phyloP scores from a whole-genome alignment of 768 basidiomycete species.

The Cystobasidium onofrii region DNA sequence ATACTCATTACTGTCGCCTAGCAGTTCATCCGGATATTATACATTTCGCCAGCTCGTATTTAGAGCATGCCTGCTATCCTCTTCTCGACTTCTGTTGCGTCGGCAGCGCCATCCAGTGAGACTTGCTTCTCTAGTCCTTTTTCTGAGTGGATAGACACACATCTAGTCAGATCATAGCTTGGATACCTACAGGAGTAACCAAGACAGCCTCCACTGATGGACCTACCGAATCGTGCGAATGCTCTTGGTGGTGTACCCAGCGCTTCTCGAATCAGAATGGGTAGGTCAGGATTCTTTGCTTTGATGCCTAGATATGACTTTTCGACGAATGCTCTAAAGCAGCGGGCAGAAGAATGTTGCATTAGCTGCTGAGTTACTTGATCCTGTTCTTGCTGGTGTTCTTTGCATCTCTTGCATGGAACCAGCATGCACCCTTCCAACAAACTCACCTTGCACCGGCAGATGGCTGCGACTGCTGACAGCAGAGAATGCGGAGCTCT shows the following conservation, averaged over 20 bases:
- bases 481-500: conserved; percentile 41
- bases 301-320: conserved; percentile 39
- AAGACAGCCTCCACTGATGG: too few relatives aligned
- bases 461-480: conserved; percentile 37
- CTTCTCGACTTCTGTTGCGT: conserved; percentile 40
- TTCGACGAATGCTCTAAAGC: conserved; percentile 40
- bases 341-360: not conserved
- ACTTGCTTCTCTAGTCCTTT: conserved; percentile 41
- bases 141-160: conserved; percentile 33
- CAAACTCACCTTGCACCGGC: conserved; percentile 39
- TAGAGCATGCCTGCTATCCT: conserved; percentile 37
- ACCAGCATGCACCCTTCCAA: not conserved
- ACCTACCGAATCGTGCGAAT: conserved; percentile 41
- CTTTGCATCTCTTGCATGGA: not conserved
- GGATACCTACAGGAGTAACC: not conserved
- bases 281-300: conserved; percentile 41
- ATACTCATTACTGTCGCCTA: not conserved
- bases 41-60: not conserved
- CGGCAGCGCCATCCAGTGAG: conserved; percentile 36
- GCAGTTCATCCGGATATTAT: not conserved
- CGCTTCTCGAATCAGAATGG: conserved; percentile 42
- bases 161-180: too few relatives aligned
- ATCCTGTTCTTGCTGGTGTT: not conserved
- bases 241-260: conserved; percentile 41
- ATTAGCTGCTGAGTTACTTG: not conserved